Conservation (phyloP, 345 rosid species). For the Crucihimalaya himalaica region DNA sequence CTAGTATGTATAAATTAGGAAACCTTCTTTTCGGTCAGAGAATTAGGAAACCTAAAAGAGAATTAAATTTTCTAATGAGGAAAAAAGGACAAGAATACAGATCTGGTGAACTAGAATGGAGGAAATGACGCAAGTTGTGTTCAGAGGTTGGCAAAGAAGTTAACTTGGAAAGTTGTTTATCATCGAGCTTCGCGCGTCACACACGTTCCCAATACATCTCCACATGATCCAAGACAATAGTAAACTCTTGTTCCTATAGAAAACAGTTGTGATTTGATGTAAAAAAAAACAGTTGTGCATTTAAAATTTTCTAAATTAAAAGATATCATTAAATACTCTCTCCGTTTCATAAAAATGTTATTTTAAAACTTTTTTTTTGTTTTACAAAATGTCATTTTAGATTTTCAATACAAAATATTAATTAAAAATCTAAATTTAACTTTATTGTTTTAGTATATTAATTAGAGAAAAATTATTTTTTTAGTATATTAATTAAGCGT, state of each 20-base stretch:
- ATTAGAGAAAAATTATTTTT: too few relatives aligned
- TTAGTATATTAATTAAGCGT: too few relatives aligned
- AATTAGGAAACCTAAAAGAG: not conserved
- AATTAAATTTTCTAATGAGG: not conserved
- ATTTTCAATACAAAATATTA: too few relatives aligned
- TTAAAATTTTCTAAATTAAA: too few relatives aligned
- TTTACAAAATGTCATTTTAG: too few relatives aligned
- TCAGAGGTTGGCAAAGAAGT: slow-evolving; percentile 11
- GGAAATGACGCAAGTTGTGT: slow-evolving; percentile 15
- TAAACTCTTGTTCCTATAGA: slow-evolving; percentile 9
- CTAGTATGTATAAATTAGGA: not conserved
- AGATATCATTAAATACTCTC: too few relatives aligned
- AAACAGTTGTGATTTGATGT: not conserved
- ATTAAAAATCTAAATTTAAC: too few relatives aligned
- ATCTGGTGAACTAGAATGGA: not conserved
- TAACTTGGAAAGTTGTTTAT: slow-evolving; percentile 34
- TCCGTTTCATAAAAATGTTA: too few relatives aligned
- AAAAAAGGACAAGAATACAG: not conserved
- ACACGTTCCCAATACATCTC: slow-evolving; percentile 33
- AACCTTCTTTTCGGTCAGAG: not conserved
- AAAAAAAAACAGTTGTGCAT: too few relatives aligned
- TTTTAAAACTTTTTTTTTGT: too few relatives aligned
- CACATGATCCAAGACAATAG: slow-evolving; percentile 35
- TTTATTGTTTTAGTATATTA: too few relatives aligned
- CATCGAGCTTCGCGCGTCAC: slow-evolving; percentile 25